Percentiles rank a stretch among this genome's conserved stretches.
Evolutionary conservation across 768 basidiomycete species (phyloP).

Genomic region (Leccinellum albellum): DNA sequence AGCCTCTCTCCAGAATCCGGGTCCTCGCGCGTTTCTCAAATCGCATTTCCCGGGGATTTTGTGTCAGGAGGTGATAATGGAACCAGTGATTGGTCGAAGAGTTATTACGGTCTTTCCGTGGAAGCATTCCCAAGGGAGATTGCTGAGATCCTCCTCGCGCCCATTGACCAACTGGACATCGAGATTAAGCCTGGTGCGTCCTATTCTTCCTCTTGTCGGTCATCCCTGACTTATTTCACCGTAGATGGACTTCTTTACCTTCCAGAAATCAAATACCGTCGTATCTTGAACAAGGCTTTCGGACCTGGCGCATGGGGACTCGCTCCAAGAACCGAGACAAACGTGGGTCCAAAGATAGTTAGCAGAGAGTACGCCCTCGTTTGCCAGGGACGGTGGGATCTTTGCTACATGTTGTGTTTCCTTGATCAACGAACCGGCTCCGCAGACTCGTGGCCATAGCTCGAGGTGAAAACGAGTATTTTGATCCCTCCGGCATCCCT

Average conservation of each 20-base stretch:
- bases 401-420: not conserved
- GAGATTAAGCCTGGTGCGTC: slow-evolving; percentile 89
- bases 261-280: slow-evolving; percentile 94
- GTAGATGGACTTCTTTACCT: slow-evolving; percentile 91
- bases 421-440: not conserved
- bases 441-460: slow-evolving; percentile 83
- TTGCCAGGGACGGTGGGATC: slow-evolving; percentile 77
- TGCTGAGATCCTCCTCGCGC: slow-evolving; percentile 67
- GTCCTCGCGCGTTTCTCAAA: slow-evolving; percentile 12
- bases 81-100: slow-evolving; percentile 81
- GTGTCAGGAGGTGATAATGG: slow-evolving; percentile 15
- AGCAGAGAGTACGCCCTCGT: slow-evolving; percentile 94
- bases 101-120: slow-evolving; percentile 76
- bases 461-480: slow-evolving; percentile 95
- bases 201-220: not conserved
- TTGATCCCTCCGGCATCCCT: slow-evolving; percentile 83
- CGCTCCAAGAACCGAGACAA: slow-evolving; percentile 88
- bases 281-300: slow-evolving; percentile 88
- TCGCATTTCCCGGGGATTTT: slow-evolving; percentile 29
- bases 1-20: slow-evolving; percentile 9
- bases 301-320: slow-evolving; percentile 97
- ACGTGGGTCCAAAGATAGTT: slow-evolving; percentile 83
- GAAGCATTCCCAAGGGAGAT: slow-evolving; percentile 76
- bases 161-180: slow-evolving; percentile 73
- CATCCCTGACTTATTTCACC: not conserved